These are phyloP conservation scores for Botrytis galanthina DNA, from an alignment of 2,329 filamentous ascomycete genomes.

Conservation along the genomic window DNA sequence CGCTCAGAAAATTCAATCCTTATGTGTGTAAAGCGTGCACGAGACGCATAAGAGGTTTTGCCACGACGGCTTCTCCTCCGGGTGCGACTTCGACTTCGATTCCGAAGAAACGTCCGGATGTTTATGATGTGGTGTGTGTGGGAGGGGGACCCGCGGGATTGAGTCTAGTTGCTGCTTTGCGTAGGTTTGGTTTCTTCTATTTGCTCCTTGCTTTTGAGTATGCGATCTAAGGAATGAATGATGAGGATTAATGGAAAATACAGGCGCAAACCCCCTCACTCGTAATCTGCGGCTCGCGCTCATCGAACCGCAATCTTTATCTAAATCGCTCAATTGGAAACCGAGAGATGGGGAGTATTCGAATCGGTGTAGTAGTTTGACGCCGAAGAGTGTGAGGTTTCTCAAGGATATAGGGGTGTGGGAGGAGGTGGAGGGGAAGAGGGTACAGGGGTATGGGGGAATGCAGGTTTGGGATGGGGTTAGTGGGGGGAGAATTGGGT, in stretches of 20 bases:
- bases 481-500: constrained; percentile 81
- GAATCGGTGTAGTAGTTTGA: constrained; percentile 94
- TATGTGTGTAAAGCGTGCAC: constrained; percentile 18
- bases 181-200: constrained; percentile 48
- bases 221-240: not conserved
- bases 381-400: constrained; percentile 81
- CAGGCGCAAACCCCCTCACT: constrained; percentile 74
- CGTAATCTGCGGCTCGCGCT: constrained; percentile 79
- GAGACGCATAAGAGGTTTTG: constrained; percentile 13
- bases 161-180: constrained; percentile 73
- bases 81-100: not conserved
- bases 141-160: constrained; percentile 59
- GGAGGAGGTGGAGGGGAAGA: constrained; percentile 67
- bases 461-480: constrained; percentile 99
- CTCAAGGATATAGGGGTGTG: constrained; percentile 82
- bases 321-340: constrained; percentile 64
- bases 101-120: constrained; percentile 24
- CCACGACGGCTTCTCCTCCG: constrained; percentile 15
- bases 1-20: not conserved
- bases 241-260: not conserved
- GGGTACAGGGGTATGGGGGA: constrained; percentile 84
- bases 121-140: constrained; percentile 40
- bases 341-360: constrained; percentile 71
- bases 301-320: constrained; percentile 84
- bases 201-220: not conserved